phyloP scores from a whole-genome alignment of 176 grass and related monocot genomes.

The Ensete glaucum region DNA sequence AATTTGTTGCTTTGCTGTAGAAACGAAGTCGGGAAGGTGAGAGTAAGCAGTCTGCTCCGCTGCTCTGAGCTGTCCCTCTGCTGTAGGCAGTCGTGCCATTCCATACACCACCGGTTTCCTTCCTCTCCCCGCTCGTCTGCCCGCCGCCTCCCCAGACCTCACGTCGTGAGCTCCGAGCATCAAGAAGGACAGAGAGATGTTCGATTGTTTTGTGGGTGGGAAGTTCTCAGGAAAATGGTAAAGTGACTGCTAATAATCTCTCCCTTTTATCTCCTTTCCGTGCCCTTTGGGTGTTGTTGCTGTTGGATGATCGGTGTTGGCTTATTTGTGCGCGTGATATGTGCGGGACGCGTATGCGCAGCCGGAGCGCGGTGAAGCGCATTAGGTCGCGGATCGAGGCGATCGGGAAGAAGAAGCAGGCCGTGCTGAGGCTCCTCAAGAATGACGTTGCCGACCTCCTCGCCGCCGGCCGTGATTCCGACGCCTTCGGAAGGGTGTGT shows the following conservation, averaged over 20 bases:
- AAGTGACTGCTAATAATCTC: not conserved
- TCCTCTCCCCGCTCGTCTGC: not conserved
- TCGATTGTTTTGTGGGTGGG: constrained; percentile 53
- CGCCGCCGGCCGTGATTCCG: constrained; percentile 47
- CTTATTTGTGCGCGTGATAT: not conserved
- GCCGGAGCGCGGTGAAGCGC: constrained; percentile 71
- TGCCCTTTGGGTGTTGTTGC: not conserved
- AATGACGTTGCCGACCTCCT: constrained; percentile 88
- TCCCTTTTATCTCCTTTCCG: not conserved
- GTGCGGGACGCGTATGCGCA: constrained; percentile 23
- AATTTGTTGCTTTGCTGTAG: no score
- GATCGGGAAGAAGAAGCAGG: constrained; percentile 77
- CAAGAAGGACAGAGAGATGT: constrained; percentile 33
- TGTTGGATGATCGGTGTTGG: not conserved
- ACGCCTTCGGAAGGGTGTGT: constrained; percentile 66
- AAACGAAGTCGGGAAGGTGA: no score
- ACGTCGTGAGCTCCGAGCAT: not conserved
- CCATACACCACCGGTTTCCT: not conserved
- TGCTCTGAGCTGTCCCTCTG: not conserved
- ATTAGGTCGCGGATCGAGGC: constrained; percentile 45
- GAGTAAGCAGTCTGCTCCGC: not conserved
- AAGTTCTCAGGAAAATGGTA: constrained; percentile 86
- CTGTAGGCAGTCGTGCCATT: not conserved
- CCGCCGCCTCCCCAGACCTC: no score
- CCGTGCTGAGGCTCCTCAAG: constrained; percentile 70